These are phyloP conservation scores for Pestalotiopsis sp. DNA, from an alignment of 2,329 filamentous ascomycete genomes.

Conservation along the genomic window DNA sequence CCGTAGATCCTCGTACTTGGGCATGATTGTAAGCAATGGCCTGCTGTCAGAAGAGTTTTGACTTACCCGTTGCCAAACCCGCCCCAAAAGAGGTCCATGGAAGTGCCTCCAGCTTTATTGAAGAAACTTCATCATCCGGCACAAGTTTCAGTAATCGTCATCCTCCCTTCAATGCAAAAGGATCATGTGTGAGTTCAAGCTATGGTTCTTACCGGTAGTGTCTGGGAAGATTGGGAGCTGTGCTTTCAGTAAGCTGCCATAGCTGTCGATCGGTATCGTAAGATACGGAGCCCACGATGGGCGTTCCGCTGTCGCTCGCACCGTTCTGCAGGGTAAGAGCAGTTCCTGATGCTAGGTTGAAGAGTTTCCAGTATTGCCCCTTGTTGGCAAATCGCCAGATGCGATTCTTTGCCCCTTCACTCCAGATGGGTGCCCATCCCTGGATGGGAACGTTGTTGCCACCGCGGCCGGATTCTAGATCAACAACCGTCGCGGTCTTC, in stretches of 20 bases:
- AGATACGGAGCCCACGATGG: background rate
- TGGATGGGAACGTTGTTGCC: background rate
- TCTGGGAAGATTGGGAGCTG: background rate
- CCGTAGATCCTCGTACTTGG: background rate
- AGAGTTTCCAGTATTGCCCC: background rate
- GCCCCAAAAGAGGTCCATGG: background rate
- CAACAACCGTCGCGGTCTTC: background rate
- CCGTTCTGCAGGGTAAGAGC: background rate
- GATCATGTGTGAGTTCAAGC: background rate
- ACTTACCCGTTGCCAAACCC: background rate
- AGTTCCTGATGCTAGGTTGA: background rate
- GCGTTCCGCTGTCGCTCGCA: background rate
- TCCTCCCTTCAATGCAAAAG: background rate
- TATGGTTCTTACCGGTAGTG: background rate
- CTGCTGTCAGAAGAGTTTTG: background rate
- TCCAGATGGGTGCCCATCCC: background rate
- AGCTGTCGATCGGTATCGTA: background rate
- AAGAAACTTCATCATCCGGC: background rate
- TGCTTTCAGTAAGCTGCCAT: background rate
- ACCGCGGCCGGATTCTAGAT: background rate
- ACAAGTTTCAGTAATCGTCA: background rate
- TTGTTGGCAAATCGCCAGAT: background rate
- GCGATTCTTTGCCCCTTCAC: background rate
- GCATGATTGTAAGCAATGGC: background rate
- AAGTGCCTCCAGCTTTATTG: background rate